Base-by-base conservation (phyloP, 139 green algal genomes). In the Nannochloris sp. region DNA sequence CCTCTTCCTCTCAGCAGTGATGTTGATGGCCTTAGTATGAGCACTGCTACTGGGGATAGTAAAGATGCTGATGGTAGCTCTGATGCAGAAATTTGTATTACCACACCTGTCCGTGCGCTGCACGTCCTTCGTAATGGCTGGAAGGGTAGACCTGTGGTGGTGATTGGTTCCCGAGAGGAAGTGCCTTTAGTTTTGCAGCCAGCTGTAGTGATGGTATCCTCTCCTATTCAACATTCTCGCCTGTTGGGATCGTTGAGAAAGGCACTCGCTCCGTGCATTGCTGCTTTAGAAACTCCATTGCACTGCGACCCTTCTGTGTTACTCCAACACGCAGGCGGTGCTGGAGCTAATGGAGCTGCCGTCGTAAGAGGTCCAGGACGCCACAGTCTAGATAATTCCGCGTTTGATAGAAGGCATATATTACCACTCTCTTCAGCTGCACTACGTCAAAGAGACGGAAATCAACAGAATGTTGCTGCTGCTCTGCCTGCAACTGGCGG, bases 121-220 rank as follows among this genome's bases (percentile, higher is more conserved):
- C 38, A 47, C 19, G 70, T 73, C 0, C n/a, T 86, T 6, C 58
- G 63, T 6, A 45, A 56, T 0, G 81, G 74, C 0, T 87, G 81
- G 82, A 83, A 83, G 30, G 72, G 72, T 3, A 69, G 68, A 38
- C 76, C 82, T 2, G 57, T 89, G 45, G 75, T 88, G 51, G 79
- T 67, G 30, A 66, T 88, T 13, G 81, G 81, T 3, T n/a, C 64
- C 12, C 51, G 62, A 15, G 61, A 81, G 30, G 37, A 42, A 25
- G 24, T 84, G 29, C 72, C 75, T 19, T 48, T 70, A 30, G 61
- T 39, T 13, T 55, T 81, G 35, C 72, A 81, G 27, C 73, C 77
- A 42, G 64, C 82, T 64, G 68, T 77, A 1, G 36, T 29, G 6
- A 13, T 68, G 4, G 63, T 77, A 4, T 47, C 33, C 4, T 24